Percentiles rank a stretch among this genome's conserved stretches.
Conservation (phyloP, 2,329 filamentous ascomycete genomes). For the Xylaria hypoxylon region DNA sequence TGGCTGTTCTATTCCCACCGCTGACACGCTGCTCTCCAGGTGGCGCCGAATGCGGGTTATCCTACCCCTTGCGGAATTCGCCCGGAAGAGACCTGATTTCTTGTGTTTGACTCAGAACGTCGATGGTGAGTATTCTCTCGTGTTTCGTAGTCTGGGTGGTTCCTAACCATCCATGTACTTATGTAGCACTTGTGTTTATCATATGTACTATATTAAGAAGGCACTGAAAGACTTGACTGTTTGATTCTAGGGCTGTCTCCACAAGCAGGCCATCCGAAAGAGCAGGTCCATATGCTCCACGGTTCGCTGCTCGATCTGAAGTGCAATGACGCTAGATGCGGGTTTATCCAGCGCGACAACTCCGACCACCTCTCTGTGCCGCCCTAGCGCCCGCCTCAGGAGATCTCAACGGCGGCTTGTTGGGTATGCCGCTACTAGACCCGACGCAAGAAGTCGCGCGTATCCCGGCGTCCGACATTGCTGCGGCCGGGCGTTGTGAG, state of each 20-base stretch:
- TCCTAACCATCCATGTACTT: not conserved
- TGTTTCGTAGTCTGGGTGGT: not conserved
- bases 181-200: not conserved
- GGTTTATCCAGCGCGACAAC: conserved; percentile 74
- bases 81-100: conserved; percentile 71
- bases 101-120: conserved; percentile 88
- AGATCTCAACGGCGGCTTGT: conserved; percentile 54
- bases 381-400: conserved; percentile 74
- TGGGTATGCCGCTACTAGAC: conserved; percentile 58
- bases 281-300: conserved; percentile 79
- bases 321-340: conserved; percentile 74
- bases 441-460: conserved; percentile 58
- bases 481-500: conserved; percentile 84
- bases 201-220: not conserved
- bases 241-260: conserved; percentile 72
- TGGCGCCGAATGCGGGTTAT: conserved; percentile 80
- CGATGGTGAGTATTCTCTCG: conserved; percentile 67
- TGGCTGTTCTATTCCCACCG: conserved; percentile 91
- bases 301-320: conserved; percentile 84
- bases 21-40: conserved; percentile 79
- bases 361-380: conserved; percentile 79
- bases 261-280: conserved; percentile 75
- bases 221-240: not conserved
- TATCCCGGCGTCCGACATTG: conserved; percentile 60
- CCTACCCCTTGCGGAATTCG: conserved; percentile 80